Evolutionary conservation across 768 basidiomycete genomes (phyloP).

Genomic region (Pleurotus cornucopiae): DNA sequence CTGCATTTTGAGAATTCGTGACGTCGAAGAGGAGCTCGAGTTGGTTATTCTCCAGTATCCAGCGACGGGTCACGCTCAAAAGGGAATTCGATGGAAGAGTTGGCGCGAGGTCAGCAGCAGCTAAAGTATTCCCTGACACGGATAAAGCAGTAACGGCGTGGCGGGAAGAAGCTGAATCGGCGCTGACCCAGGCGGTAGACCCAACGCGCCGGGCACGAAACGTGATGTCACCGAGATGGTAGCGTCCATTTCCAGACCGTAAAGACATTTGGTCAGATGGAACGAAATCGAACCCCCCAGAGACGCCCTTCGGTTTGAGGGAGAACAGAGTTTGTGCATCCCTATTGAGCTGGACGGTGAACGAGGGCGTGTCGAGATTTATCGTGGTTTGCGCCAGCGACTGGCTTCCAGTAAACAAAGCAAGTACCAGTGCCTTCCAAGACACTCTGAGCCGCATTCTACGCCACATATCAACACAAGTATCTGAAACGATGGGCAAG

Average conservation of each 20-base stretch:
- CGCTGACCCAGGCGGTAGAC: conserved; percentile 39
- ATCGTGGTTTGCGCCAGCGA: conserved; percentile 2
- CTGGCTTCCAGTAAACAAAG: neutral
- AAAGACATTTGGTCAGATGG: conserved; percentile 46
- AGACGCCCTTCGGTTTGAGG: conserved; percentile 30
- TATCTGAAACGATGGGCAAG: neutral
- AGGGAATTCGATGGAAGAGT: conserved; percentile 42
- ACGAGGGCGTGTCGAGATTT: conserved; percentile 37
- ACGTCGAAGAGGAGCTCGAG: conserved; percentile 49
- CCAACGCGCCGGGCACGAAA: conserved; percentile 45
- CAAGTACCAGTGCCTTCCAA: neutral
- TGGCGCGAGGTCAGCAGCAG: conserved; percentile 44
- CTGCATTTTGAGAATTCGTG: conserved; percentile 37
- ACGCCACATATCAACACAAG: neutral
- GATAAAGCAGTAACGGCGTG: conserved; percentile 31
- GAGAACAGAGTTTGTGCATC: conserved; percentile 56
- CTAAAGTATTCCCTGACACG: conserved; percentile 39
- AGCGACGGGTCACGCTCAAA: conserved; percentile 47
- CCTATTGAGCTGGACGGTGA: conserved; percentile 44
- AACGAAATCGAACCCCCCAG: conserved; percentile 44
- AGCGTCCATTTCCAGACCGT: conserved; percentile 42
- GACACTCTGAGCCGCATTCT: neutral
- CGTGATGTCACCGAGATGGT: conserved; percentile 54
- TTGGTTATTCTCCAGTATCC: conserved; percentile 37
- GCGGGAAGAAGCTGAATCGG: conserved; percentile 40